Base-by-base conservation (phyloP, 371 early-diverging fungal genomes). In the Lichtheimia corymbifera region DNA sequence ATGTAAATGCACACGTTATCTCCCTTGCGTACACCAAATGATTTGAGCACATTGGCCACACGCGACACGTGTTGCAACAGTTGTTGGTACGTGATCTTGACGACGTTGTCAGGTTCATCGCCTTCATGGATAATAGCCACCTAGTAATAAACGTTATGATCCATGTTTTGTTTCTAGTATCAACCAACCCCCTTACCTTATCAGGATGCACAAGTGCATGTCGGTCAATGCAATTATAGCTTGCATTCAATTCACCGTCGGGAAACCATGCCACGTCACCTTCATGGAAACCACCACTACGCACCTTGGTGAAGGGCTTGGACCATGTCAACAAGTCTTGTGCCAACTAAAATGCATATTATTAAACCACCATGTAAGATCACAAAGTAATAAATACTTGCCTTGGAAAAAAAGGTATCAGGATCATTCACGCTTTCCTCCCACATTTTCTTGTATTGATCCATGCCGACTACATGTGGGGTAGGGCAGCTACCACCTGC, bases 141-240 rank as follows among this genome's bases (percentile, higher is more conserved):
- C 77, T 91, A 45, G 15, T 20, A 14, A 28, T 28, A 35, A 9
- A 35, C 2, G 35, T 9, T 35, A 35, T 35, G 35, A 11, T 1
- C 2, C 5, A 35, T 35, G 9, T 9, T 11, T 35, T 25, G n/a
- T n/a, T n/a, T n/a, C n/a, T n/a, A n/a, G n/a, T n/a, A n/a, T n/a
- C n/a, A n/a, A n/a, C n/a, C n/a, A n/a, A n/a, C n/a, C n/a, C n/a
- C n/a, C n/a, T 58, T 69, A 80, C 82, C 78, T 83, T 83, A 66
- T 84, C 72, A 17, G 93, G 93, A 50, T 83, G 80, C 25, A 75
- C 56, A 27, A 79, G 54, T 28, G 94, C 97, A 80, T 97, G 96
- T 49, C 98, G 92, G 71, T 99, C 99, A 28, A 99, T 90, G 78
- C 97, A 96, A 83, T 98, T 99, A 83, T 93, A 95, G 44, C 91